A percentile compares a stretch with the other conserved stretches of the same genome.
These are phyloP conservation scores for Pythium sukuiense DNA, from an alignment of 352 stramenopile genomes.

Conservation along the genomic window DNA sequence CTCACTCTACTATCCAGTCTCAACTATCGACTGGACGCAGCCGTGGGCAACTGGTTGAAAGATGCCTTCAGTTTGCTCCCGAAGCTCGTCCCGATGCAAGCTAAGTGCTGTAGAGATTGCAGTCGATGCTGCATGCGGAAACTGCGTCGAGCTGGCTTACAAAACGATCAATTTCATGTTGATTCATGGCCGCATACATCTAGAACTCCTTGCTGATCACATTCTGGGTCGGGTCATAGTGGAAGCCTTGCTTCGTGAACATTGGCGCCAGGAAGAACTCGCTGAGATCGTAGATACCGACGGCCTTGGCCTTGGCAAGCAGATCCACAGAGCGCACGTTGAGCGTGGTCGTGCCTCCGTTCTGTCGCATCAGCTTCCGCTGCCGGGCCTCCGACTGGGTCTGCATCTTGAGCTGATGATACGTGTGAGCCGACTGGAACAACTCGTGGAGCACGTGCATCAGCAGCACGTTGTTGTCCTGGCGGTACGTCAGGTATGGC, in stretches of 20 bases:
- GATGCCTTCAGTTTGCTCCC: not conserved
- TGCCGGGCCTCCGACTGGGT: conserved; percentile 40
- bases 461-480: conserved; percentile 83
- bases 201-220: conserved; percentile 75
- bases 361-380: conserved; percentile 21
- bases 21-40: not conserved
- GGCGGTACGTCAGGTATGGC: conserved; percentile 75
- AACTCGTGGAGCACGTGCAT: conserved; percentile 83
- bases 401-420: conserved; percentile 71
- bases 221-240: conserved; percentile 48
- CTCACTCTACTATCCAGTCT: conserved; percentile 15
- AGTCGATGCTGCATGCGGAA: not conserved
- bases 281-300: conserved; percentile 79
- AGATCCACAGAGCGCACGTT: conserved; percentile 54
- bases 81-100: not conserved
- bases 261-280: conserved; percentile 67
- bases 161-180: not conserved
- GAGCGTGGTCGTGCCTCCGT: conserved; percentile 34
- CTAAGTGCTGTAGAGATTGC: not conserved
- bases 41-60: not conserved
- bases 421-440: conserved; percentile 78
- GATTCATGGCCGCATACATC: not conserved
- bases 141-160: not conserved
- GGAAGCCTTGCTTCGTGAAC: conserved; percentile 75
- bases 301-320: conserved; percentile 65